Conservation (phyloP, 441 rosid species). For the Syzygium syzygioides region DNA sequence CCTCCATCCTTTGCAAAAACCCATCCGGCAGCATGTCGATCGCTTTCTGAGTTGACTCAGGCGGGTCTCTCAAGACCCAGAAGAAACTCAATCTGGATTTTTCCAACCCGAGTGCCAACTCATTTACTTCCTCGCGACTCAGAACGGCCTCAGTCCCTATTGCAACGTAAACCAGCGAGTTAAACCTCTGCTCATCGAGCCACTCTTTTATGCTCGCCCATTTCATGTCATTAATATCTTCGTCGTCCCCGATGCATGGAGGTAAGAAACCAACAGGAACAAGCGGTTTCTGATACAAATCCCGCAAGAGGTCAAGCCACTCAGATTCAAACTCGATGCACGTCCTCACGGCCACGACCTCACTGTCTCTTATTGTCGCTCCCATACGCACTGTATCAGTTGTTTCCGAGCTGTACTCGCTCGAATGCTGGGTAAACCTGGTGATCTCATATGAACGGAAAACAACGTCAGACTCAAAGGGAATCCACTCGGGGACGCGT, state of each 20-base stretch:
- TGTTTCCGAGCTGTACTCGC: constrained; percentile 34
- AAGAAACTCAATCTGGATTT: constrained; percentile 43
- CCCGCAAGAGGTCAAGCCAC: constrained; percentile 37
- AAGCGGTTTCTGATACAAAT: constrained; percentile 34
- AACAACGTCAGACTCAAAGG: constrained; percentile 34
- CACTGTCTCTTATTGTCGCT: constrained; percentile 27
- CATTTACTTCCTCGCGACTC: constrained; percentile 26
- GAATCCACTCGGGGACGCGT: constrained; percentile 51
- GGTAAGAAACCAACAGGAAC: constrained; percentile 57
- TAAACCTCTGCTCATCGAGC: constrained; percentile 32
- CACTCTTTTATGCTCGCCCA: constrained; percentile 35
- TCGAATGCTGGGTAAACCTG: constrained; percentile 36
- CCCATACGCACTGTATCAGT: constrained; percentile 44
- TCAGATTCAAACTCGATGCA: constrained; percentile 50
- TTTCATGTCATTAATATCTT: constrained; percentile 1
- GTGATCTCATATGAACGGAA: constrained; percentile 43
- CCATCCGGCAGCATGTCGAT: constrained; percentile 9
- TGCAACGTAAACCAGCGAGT: constrained; percentile 53
- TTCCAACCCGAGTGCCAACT: constrained; percentile 58
- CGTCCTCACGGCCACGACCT: constrained; percentile 43
- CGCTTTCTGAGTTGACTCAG: constrained; percentile 12
- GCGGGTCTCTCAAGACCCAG: constrained; percentile 44
- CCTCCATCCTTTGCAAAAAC: constrained; percentile 1
- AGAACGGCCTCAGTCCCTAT: constrained; percentile 54
- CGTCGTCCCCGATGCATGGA: constrained; percentile 19